phyloP scores from a whole-genome alignment of 2,329 filamentous ascomycete species.

The Trichoderma atrobrunneum region DNA sequence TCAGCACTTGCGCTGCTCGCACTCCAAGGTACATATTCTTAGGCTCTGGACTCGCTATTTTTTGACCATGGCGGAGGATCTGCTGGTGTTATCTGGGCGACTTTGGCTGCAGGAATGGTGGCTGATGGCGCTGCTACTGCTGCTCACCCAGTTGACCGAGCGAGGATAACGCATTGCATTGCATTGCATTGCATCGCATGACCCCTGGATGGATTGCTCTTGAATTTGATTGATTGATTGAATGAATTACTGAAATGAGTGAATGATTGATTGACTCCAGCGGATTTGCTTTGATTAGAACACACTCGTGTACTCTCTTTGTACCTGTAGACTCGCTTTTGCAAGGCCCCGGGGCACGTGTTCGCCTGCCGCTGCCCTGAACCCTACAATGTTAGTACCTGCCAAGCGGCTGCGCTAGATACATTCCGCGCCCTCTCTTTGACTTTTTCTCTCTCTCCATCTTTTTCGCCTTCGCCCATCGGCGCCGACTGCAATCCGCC shows the following conservation, averaged over 20 bases:
- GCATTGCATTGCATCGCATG: neutral
- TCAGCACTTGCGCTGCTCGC: neutral
- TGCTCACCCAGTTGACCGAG: neutral
- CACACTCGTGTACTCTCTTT: neutral
- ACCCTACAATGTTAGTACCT: slow-evolving; percentile 1
- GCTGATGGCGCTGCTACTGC: neutral
- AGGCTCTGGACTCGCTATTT: neutral
- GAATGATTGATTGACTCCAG: no score
- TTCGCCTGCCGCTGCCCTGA: neutral
- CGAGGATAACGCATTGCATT: neutral
- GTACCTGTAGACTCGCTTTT: neutral
- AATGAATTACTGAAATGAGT: neutral
- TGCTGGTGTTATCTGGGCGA: neutral
- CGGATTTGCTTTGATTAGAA: neutral
- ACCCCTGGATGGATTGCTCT: neutral
- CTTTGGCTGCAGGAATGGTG: slow-evolving; percentile 10
- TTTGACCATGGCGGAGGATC: neutral
- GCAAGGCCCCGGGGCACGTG: neutral
- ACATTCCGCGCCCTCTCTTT: neutral
- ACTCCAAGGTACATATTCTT: neutral
- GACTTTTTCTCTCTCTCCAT: neutral
- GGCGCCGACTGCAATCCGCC: neutral
- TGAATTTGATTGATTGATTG: neutral
- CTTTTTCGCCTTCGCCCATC: neutral
- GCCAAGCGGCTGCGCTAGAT: slow-evolving; percentile 9